phyloP scores from a whole-genome alignment of 164 flowering plant genomes.

The Magnolia changhungtana region DNA sequence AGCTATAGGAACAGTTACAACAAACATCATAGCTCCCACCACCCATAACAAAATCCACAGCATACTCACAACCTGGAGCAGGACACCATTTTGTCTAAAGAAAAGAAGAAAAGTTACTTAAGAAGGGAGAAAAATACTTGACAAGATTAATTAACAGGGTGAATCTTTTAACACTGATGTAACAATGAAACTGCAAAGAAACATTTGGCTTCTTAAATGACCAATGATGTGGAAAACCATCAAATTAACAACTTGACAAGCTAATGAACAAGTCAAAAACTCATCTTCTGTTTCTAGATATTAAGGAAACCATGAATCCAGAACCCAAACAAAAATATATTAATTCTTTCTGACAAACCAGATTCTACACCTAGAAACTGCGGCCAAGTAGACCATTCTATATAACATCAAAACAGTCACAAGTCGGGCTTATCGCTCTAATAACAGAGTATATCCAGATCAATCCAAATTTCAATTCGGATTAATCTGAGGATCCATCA shows the following conservation, averaged over 20 bases:
- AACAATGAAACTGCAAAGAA: not conserved
- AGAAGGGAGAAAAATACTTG: not conserved
- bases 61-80: slow-evolving; percentile 83
- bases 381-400: no score
- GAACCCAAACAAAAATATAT: no score
- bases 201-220: not conserved
- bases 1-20: slow-evolving; percentile 61
- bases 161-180: not conserved
- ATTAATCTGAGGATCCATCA: no score
- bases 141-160: not conserved
- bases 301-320: no score
- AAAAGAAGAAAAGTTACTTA: not conserved
- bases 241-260: not conserved
- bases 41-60: slow-evolving; percentile 69
- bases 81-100: slow-evolving; percentile 87
- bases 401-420: no score
- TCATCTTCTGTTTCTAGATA: no score
- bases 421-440: no score
- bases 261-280: not conserved
- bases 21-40: slow-evolving; percentile 66
- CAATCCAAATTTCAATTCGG: no score
- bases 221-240: not conserved
- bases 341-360: no score
- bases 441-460: no score
- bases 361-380: no score